A percentile compares a stretch with the other conserved stretches of the same genome.
These are phyloP conservation scores for Phalaenopsis equestris DNA, from an alignment of 106 monocot species.

Conservation along the genomic window DNA sequence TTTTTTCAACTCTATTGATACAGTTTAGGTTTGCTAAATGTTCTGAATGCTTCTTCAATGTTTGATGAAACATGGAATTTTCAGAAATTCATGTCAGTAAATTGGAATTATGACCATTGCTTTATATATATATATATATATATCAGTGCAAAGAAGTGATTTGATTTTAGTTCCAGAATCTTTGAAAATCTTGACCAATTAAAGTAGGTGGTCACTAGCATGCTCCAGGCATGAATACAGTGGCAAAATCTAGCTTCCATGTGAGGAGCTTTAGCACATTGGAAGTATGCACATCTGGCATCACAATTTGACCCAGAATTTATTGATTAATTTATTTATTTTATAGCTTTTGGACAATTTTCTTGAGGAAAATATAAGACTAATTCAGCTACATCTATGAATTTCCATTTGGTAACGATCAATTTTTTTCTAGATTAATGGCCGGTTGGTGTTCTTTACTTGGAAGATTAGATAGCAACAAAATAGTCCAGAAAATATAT, in stretches of 20 bases:
- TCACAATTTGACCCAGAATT: too few species aligned
- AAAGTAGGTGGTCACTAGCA: too few species aligned
- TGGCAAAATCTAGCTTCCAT: too few species aligned
- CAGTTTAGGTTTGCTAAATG: not conserved
- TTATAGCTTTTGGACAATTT: not conserved
- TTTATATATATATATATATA: too few species aligned
- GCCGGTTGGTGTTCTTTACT: not conserved
- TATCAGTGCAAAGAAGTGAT: too few species aligned
- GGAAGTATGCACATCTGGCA: not conserved
- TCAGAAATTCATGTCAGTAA: too few species aligned
- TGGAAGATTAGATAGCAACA: not conserved
- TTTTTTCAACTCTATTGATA: not conserved
- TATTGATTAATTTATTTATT: not conserved
- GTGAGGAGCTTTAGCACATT: not conserved
- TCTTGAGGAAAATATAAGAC: not conserved
- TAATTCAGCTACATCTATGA: not conserved
- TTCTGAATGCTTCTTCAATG: not conserved
- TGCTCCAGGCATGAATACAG: too few species aligned
- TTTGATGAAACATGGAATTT: not conserved
- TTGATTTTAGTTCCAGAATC: too few species aligned
- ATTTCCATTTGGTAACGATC: not conserved
- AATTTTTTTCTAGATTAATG: not conserved
- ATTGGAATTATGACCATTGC: too few species aligned
- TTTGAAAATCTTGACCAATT: too few species aligned
- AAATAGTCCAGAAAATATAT: not conserved